Percentiles rank a stretch among this genome's conserved stretches.
Conservation (phyloP, 352 stramenopile species). For the Ochromonadaceae sp. region DNA sequence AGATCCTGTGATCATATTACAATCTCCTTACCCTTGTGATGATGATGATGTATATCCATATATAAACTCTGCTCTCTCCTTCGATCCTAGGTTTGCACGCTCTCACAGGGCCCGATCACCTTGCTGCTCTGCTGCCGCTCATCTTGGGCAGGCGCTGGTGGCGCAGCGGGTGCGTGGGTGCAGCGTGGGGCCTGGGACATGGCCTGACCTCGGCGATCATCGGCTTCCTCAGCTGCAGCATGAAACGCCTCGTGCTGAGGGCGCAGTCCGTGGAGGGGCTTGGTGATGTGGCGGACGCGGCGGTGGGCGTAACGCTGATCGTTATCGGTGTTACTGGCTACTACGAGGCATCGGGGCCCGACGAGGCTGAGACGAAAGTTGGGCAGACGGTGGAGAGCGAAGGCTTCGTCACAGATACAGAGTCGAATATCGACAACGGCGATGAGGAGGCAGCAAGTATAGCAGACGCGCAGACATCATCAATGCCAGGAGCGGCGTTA, state of each 20-base stretch:
- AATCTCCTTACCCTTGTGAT: no score
- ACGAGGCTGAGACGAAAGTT: no score
- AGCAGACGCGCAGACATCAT: no score
- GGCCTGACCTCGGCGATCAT: slow-evolving; percentile 49
- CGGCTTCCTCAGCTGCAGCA: slow-evolving; percentile 42
- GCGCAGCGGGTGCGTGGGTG: slow-evolving; percentile 42
- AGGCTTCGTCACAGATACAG: background rate
- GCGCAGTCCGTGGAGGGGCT: slow-evolving; percentile 30
- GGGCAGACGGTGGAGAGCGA: no score
- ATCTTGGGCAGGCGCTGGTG: slow-evolving; percentile 52
- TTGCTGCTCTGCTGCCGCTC: slow-evolving; percentile 51
- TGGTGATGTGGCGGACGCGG: slow-evolving; percentile 38
- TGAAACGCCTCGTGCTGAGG: slow-evolving; percentile 45
- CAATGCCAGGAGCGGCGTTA: no score
- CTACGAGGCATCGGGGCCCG: slow-evolving; percentile 49
- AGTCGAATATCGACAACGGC: background rate
- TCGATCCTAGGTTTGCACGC: slow-evolving; percentile 32
- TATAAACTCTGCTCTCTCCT: no score
- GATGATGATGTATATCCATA: no score
- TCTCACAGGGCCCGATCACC: slow-evolving; percentile 50
- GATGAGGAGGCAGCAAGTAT: no score
- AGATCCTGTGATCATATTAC: no score
- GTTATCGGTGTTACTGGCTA: slow-evolving; percentile 54
- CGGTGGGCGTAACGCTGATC: slow-evolving; percentile 52
- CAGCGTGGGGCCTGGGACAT: slow-evolving; percentile 56